Conservation (phyloP, 305 asterid species). For the Fraxinus baroniana region DNA sequence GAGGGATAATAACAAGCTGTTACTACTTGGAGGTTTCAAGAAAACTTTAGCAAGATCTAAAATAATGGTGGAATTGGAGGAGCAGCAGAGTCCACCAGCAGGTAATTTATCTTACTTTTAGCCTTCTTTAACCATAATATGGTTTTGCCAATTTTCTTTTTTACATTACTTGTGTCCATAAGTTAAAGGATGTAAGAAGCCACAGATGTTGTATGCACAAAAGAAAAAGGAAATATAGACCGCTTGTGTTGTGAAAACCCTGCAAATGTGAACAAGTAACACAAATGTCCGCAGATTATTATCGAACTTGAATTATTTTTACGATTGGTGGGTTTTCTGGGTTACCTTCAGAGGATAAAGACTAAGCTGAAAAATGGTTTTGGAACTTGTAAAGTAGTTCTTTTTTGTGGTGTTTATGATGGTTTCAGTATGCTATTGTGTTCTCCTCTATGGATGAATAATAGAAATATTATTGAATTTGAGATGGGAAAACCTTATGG, state of each 20-base stretch:
- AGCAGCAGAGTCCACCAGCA: slow-evolving; percentile 40
- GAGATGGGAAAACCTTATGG: slow-evolving; percentile 17
- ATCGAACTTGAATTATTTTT: neutral
- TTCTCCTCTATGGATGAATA: neutral
- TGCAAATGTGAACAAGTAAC: neutral
- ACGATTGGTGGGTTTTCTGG: neutral
- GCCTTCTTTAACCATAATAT: neutral
- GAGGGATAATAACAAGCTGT: neutral
- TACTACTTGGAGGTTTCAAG: slow-evolving; percentile 7
- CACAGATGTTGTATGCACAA: neutral
- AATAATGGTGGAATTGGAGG: slow-evolving; percentile 60
- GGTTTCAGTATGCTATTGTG: neutral
- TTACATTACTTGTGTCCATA: slow-evolving; percentile 15
- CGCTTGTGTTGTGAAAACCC: neutral
- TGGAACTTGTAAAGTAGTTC: neutral
- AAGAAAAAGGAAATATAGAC: neutral
- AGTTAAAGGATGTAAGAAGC: neutral
- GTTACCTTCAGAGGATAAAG: neutral
- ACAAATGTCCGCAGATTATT: neutral
- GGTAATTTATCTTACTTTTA: slow-evolving; percentile 41
- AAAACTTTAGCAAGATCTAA: neutral
- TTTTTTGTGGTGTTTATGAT: neutral
- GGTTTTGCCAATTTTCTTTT: neutral
- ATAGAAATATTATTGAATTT: slow-evolving; percentile 16
- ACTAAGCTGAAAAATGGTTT: neutral